Conservation (phyloP, 306 rosid genomes). For the Prunus campanulata region DNA sequence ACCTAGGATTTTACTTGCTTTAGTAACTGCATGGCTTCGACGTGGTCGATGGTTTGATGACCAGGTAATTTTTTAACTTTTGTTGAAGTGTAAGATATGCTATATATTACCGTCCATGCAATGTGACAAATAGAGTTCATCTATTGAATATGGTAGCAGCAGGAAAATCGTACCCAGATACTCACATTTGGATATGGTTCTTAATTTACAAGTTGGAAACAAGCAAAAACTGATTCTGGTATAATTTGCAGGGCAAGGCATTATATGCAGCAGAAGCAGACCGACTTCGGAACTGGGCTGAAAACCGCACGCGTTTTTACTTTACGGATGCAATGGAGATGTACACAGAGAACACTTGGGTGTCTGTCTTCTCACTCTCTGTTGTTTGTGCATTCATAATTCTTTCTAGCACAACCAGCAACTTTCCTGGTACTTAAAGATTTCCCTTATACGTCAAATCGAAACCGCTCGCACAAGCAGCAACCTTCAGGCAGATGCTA, state of each 20-base stretch:
- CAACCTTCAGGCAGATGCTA: not conserved
- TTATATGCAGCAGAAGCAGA: slow-evolving; percentile 89
- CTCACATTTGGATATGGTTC: too few relatives aligned
- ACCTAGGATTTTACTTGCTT: slow-evolving; percentile 87
- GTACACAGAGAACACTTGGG: slow-evolving; percentile 90
- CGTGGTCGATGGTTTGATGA: slow-evolving; percentile 96
- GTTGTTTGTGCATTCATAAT: slow-evolving; percentile 94
- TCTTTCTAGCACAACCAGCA: slow-evolving; percentile 76
- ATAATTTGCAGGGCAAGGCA: slow-evolving; percentile 72
- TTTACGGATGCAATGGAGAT: slow-evolving; percentile 94
- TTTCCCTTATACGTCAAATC: not conserved
- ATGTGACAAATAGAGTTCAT: not conserved
- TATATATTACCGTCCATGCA: not conserved
- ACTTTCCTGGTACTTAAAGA: slow-evolving; percentile 57
- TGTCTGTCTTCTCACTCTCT: slow-evolving; percentile 90
- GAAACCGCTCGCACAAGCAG: slow-evolving; percentile 5
- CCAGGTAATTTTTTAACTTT: slow-evolving; percentile 41
- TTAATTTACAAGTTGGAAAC: not conserved
- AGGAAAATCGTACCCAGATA: too few relatives aligned
- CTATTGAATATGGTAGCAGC: too few relatives aligned
- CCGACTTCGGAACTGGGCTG: slow-evolving; percentile 93
- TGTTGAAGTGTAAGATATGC: not conserved
- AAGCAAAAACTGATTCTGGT: slow-evolving; percentile 7
- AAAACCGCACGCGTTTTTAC: slow-evolving; percentile 73
- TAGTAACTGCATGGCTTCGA: slow-evolving; percentile 89